These are phyloP conservation scores for Tetrapyrgos nigripes DNA, from an alignment of 1,284 basidiomycete genomes.

Conservation along the genomic window DNA sequence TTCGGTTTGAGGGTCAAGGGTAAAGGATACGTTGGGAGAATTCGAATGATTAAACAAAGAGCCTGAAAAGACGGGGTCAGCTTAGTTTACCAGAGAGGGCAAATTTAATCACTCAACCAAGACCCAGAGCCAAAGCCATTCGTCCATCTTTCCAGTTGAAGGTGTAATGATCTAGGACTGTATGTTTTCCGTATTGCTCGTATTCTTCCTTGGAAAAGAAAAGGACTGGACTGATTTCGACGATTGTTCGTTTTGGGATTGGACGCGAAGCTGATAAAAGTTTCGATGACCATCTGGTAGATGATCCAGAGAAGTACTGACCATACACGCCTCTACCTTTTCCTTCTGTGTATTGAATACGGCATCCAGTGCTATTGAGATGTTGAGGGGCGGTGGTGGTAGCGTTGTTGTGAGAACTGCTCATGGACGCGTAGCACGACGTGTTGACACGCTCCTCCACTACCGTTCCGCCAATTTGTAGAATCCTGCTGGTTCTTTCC, in stretches of 20 bases:
- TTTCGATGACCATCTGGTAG: neutral
- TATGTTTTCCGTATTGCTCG: constrained; percentile 68
- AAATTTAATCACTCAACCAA: constrained; percentile 60
- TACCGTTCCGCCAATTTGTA: neutral
- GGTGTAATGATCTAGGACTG: constrained; percentile 84
- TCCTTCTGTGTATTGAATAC: constrained; percentile 42
- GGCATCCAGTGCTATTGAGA: constrained; percentile 40
- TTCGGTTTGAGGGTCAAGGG: constrained; percentile 56
- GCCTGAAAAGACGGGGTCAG: constrained; percentile 46
- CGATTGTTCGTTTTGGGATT: constrained; percentile 68
- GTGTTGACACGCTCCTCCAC: neutral
- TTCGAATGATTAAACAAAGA: constrained; percentile 84
- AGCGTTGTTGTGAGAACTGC: neutral
- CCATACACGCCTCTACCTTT: constrained; percentile 75
- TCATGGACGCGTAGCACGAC: neutral
- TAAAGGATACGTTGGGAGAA: constrained; percentile 76
- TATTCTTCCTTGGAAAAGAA: constrained; percentile 81
- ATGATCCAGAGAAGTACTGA: constrained; percentile 32
- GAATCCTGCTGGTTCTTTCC: neutral
- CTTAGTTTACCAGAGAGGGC: neutral
- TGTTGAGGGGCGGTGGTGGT: constrained; percentile 3
- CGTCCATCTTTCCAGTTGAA: constrained; percentile 84
- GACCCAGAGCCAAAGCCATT: constrained; percentile 88
- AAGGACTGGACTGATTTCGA: constrained; percentile 91
- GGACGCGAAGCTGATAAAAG: constrained; percentile 52